Conservation (phyloP, 2,329 filamentous ascomycete genomes). For the Capronia americana region DNA sequence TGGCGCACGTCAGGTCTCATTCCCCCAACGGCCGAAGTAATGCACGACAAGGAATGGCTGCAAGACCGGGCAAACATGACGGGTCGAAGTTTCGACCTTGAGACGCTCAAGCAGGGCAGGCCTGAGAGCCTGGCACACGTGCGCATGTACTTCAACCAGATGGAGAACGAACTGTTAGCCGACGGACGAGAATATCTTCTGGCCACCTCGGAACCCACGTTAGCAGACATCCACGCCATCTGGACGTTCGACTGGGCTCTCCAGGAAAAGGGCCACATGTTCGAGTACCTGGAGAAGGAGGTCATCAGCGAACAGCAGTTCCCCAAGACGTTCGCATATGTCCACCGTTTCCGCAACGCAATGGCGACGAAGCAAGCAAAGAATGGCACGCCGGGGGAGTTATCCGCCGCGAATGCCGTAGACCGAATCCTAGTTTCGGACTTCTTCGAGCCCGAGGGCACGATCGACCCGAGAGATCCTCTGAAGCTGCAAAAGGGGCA, state of each 20-base stretch:
- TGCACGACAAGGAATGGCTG: constrained; percentile 64
- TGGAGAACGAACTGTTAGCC: constrained; percentile 67
- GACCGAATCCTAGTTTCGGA: constrained; percentile 56
- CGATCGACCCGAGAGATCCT: constrained; percentile 59
- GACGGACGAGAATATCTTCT: constrained; percentile 72
- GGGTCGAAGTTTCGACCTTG: constrained; percentile 25
- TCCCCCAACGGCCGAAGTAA: constrained; percentile 59
- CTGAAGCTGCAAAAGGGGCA: constrained; percentile 60
- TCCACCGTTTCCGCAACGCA: constrained; percentile 62
- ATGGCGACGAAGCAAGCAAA: constrained; percentile 51
- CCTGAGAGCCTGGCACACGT: constrained; percentile 64
- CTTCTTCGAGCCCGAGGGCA: constrained; percentile 54
- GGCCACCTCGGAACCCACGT: constrained; percentile 55
- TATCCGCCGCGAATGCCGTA: constrained; percentile 62
- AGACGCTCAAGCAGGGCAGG: constrained; percentile 49
- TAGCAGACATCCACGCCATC: constrained; percentile 71
- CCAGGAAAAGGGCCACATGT: constrained; percentile 57
- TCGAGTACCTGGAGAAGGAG: constrained; percentile 60
- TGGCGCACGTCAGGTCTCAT: constrained; percentile 60
- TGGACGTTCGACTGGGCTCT: constrained; percentile 72
- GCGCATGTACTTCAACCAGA: constrained; percentile 59
- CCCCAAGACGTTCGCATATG: constrained; percentile 67
- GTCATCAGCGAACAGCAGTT: constrained; percentile 59
- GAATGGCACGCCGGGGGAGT: constrained; percentile 47
- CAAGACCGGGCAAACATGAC: constrained; percentile 56